Evolutionary conservation across 2,329 filamentous ascomycete genomes (phyloP).

Genomic region (Diaporthe sp.): DNA sequence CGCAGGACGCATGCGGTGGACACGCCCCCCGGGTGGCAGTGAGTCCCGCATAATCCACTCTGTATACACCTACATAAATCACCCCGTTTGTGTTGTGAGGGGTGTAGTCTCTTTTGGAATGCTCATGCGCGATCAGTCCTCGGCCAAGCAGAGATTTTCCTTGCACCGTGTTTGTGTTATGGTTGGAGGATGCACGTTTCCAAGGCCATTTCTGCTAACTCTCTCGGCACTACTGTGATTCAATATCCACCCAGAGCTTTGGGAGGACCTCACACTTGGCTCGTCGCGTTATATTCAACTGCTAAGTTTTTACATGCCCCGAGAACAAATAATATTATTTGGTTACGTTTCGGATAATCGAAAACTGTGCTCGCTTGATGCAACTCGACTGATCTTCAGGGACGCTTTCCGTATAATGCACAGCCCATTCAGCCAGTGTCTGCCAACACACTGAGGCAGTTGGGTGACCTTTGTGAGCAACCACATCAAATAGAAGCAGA

Average conservation of each 20-base stretch:
- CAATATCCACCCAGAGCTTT: too few relatives aligned
- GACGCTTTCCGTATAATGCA: neutral
- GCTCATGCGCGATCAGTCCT: neutral
- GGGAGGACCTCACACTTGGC: neutral
- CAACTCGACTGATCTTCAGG: neutral
- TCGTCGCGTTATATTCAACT: neutral
- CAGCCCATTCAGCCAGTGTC: neutral
- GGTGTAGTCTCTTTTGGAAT: neutral
- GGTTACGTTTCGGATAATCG: too few relatives aligned
- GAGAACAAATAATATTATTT: neutral
- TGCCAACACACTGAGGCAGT: neutral
- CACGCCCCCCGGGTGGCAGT: neutral
- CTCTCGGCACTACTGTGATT: too few relatives aligned
- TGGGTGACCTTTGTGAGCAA: neutral
- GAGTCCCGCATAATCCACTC: neutral
- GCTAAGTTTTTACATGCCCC: too few relatives aligned
- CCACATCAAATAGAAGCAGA: neutral
- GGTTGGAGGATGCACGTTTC: neutral
- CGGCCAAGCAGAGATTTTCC: neutral
- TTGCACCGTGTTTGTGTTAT: neutral
- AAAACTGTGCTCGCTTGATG: neutral
- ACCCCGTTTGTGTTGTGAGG: neutral
- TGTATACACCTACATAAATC: neutral
- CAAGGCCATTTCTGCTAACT: neutral
- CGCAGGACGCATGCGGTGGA: neutral